A percentile compares a stretch with the other conserved stretches of the same genome.
Conservation (phyloP, 2,329 filamentous ascomycete genomes). For the Hymenoscyphus infarciens region DNA sequence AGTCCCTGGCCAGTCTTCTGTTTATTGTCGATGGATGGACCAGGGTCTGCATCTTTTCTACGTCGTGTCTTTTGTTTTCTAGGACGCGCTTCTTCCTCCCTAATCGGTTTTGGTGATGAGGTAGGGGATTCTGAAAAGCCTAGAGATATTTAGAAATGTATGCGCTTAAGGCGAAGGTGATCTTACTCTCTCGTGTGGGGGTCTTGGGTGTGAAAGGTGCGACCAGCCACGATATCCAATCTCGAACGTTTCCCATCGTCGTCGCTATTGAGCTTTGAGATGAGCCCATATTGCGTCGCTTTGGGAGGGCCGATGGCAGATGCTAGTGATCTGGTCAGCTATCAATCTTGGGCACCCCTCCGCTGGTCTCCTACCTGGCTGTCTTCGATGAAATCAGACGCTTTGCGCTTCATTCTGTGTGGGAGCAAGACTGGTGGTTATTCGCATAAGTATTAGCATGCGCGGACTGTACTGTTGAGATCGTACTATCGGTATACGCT, state of each 20-base stretch:
- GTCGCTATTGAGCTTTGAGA: neutral
- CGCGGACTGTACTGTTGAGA: neutral
- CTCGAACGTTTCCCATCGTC: neutral
- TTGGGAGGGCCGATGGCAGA: neutral
- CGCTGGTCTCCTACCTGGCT: neutral
- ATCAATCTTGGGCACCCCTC: neutral
- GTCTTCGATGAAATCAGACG: neutral
- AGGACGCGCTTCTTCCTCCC: neutral
- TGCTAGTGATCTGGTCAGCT: neutral
- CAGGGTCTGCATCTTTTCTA: neutral
- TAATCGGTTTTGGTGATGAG: neutral
- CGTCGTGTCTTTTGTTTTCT: neutral
- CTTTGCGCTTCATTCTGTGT: conserved; percentile 3
- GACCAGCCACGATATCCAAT: neutral
- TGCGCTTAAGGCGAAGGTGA: neutral
- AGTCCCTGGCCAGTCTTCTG: conserved; percentile 2
- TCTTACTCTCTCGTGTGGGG: neutral
- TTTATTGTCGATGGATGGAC: neutral
- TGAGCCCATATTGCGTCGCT: neutral
- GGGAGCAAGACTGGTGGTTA: neutral
- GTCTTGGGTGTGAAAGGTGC: neutral
- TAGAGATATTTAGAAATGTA: neutral
- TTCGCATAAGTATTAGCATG: neutral
- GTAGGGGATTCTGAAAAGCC: neutral
- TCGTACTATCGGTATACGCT: neutral